Evolutionary conservation across 169 alveolate genomes (phyloP).

Genomic region (Cryptosporidium parvum): DNA sequence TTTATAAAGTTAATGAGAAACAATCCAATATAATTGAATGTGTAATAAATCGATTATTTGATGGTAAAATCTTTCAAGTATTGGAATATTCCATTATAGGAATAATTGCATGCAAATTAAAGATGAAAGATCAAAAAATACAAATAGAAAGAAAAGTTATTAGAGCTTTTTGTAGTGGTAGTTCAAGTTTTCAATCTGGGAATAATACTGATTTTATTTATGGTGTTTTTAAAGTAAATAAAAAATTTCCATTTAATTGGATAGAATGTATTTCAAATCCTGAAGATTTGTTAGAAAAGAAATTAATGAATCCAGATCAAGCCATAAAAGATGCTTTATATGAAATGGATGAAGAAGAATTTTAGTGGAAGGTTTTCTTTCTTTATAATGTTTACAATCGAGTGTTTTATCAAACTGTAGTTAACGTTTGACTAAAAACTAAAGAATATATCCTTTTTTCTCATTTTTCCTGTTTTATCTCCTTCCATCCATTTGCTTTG

Average conservation of each 20-base stretch:
- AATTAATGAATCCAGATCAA: conserved; percentile 31
- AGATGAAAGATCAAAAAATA: not conserved
- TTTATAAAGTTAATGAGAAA: not conserved
- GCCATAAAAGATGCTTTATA: not conserved
- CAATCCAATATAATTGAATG: conserved; percentile 22
- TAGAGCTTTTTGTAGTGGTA: conserved; percentile 48
- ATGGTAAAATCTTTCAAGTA: conserved; percentile 9
- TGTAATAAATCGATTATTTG: conserved; percentile 16
- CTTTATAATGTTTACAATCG: not conserved
- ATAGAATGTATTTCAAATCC: conserved; percentile 11
- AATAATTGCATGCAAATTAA: conserved; percentile 14
- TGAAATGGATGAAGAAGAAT: not conserved
- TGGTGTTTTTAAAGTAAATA: conserved; percentile 7
- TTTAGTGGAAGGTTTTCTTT: not conserved
- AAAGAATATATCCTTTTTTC: too few species aligned
- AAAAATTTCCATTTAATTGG: not conserved
- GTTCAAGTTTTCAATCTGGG: conserved; percentile 5
- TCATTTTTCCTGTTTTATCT: not conserved
- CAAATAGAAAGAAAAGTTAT: conserved; percentile 23
- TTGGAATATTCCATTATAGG: conserved; percentile 43
- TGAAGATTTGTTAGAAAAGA: not conserved
- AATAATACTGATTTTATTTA: not conserved
- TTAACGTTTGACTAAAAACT: too few species aligned
- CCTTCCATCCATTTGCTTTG: too few species aligned
- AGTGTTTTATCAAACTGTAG: not conserved